A percentile compares a stretch with the other conserved stretches of the same genome.
These are phyloP conservation scores for Xylaria arbuscula DNA, from an alignment of 2,329 filamentous ascomycete species.

Conservation along the genomic window DNA sequence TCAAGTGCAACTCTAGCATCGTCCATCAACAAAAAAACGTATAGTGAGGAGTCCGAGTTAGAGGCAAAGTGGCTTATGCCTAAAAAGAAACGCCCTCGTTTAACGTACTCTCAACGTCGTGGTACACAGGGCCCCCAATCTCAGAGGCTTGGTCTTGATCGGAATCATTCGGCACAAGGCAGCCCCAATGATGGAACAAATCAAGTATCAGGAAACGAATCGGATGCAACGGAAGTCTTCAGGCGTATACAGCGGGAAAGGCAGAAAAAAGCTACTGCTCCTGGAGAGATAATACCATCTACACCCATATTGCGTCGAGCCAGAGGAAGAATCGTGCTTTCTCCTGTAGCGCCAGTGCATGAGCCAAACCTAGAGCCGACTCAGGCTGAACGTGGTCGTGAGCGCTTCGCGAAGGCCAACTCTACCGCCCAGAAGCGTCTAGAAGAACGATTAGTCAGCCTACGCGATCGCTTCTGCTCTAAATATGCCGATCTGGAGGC, in stretches of 20 bases:
- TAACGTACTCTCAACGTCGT: conserved; percentile 49
- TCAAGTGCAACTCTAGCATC: conserved; percentile 14
- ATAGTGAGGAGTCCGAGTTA: conserved; percentile 24
- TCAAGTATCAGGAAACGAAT: conserved; percentile 16
- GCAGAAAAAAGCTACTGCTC: conserved; percentile 24
- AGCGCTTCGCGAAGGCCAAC: conserved; percentile 29
- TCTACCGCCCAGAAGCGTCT: conserved; percentile 41
- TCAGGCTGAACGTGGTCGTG: conserved; percentile 17
- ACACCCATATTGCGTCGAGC: conserved; percentile 49
- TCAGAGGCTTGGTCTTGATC: not conserved
- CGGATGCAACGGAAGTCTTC: conserved; percentile 35
- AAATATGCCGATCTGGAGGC: conserved; percentile 57
- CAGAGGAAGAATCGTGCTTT: conserved; percentile 43
- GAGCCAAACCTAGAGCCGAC: conserved; percentile 15
- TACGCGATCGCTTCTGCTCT: conserved; percentile 50
- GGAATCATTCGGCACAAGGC: conserved; percentile 7
- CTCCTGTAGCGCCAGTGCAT: conserved; percentile 33
- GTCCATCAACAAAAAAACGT: not conserved
- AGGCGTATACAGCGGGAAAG: conserved; percentile 34
- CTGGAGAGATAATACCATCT: conserved; percentile 45
- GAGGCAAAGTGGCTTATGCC: conserved; percentile 44
- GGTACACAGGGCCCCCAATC: conserved; percentile 11
- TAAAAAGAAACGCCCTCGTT: conserved; percentile 48
- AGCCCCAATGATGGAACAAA: conserved; percentile 8
- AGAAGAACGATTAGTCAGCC: conserved; percentile 50